These are phyloP conservation scores for Fraxinus velutina DNA, from an alignment of 305 asterid species.

Conservation along the genomic window DNA sequence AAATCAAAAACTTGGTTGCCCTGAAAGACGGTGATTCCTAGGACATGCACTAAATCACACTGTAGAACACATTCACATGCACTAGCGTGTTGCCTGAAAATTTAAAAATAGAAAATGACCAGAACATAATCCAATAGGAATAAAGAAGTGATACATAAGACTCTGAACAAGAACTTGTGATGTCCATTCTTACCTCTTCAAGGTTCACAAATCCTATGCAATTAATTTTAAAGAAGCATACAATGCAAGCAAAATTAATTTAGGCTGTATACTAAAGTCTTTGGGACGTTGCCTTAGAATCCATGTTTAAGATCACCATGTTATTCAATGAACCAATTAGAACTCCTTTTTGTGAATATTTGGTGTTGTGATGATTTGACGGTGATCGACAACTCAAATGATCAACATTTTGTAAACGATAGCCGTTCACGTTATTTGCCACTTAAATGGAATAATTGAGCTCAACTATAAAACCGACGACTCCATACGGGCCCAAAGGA, in stretches of 20 bases:
- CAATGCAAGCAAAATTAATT: background rate
- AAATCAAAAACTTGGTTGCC: slow-evolving; percentile 3
- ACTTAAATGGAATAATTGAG: background rate
- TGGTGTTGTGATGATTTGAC: background rate
- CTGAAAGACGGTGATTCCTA: background rate
- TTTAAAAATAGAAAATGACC: background rate
- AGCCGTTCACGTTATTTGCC: background rate
- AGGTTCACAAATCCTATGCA: background rate
- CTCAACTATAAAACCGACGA: background rate
- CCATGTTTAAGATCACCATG: background rate
- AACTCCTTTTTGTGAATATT: background rate
- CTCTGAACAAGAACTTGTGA: background rate
- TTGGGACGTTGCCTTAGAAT: background rate
- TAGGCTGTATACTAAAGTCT: background rate
- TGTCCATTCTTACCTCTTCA: background rate
- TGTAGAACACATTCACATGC: background rate
- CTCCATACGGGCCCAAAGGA: background rate
- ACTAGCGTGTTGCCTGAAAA: background rate
- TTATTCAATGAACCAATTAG: background rate
- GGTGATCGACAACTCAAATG: background rate
- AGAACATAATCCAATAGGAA: background rate
- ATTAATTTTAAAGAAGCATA: background rate
- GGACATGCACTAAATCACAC: slow-evolving; percentile 2
- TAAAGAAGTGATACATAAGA: background rate
- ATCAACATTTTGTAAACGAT: background rate